Conservation (phyloP, 768 basidiomycete genomes). For the Macrolepiota albuminosa region DNA sequence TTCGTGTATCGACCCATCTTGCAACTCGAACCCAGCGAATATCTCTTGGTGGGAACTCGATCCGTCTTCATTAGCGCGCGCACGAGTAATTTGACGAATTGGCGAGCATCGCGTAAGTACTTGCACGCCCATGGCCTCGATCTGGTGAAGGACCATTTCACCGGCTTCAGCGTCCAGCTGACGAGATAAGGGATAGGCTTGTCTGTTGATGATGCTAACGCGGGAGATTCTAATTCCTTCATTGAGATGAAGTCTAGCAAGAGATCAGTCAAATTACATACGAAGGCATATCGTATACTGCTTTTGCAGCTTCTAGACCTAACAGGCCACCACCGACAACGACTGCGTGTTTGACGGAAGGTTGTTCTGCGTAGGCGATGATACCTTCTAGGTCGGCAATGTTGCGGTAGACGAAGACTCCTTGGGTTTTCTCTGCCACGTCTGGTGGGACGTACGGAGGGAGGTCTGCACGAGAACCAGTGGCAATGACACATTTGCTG, state of each 20-base stretch:
- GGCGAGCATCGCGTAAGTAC: conserved; percentile 7
- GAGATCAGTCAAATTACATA: not conserved
- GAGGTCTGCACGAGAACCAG: conserved; percentile 61
- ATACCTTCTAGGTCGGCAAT: conserved; percentile 65
- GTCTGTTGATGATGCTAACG: conserved; percentile 8
- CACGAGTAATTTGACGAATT: conserved; percentile 5
- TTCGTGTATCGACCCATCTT: conserved; percentile 39
- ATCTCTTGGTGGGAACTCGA: conserved; percentile 15
- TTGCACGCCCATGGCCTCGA: conserved; percentile 16
- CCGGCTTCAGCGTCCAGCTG: conserved; percentile 27
- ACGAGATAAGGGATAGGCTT: conserved; percentile 4
- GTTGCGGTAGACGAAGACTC: conserved; percentile 70
- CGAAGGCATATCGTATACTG: conserved; percentile 19
- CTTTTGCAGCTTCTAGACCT: conserved; percentile 65
- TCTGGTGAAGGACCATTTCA: conserved; percentile 17
- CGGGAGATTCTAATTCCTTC: not conserved
- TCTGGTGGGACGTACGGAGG: conserved; percentile 50
- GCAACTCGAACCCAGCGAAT: conserved; percentile 47
- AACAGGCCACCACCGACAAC: conserved; percentile 70
- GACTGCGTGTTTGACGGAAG: conserved; percentile 40
- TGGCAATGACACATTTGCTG: conserved; percentile 63
- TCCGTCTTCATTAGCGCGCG: conserved; percentile 4
- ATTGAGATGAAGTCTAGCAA: not conserved
- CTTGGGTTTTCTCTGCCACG: conserved; percentile 35
- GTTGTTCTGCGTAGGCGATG: conserved; percentile 48